These are phyloP conservation scores for Fusarium sp. DNA, from an alignment of 2,329 filamentous ascomycete genomes.

Conservation along the genomic window DNA sequence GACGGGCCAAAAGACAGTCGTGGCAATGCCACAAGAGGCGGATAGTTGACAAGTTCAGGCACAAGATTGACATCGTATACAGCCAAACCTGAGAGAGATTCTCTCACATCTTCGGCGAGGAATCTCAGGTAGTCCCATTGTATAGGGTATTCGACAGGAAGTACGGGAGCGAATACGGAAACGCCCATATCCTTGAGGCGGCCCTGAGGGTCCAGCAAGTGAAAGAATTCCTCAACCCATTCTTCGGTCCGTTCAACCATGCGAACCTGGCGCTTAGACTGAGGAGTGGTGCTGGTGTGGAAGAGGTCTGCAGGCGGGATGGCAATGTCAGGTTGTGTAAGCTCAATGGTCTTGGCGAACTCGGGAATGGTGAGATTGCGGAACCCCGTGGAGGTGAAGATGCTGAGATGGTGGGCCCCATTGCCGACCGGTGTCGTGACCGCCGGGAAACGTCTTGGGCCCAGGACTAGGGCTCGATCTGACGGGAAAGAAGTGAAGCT, in stretches of 20 bases:
- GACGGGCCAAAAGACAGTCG: slow-evolving; percentile 80
- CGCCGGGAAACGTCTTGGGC: slow-evolving; percentile 81
- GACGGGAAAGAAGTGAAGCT: slow-evolving; percentile 80
- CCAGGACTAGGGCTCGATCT: slow-evolving; percentile 76
- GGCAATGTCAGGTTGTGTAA: slow-evolving; percentile 82
- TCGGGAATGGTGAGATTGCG: slow-evolving; percentile 74
- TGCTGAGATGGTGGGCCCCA: slow-evolving; percentile 75
- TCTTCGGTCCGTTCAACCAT: slow-evolving; percentile 89
- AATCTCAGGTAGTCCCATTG: slow-evolving; percentile 85
- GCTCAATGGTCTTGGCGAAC: slow-evolving; percentile 74
- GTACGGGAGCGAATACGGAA: slow-evolving; percentile 72
- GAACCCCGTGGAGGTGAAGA: slow-evolving; percentile 91
- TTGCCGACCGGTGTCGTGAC: slow-evolving; percentile 79
- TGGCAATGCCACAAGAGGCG: slow-evolving; percentile 70
- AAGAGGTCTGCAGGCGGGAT: slow-evolving; percentile 81
- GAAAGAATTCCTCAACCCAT: slow-evolving; percentile 80
- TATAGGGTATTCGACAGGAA: slow-evolving; percentile 79
- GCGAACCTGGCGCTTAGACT: slow-evolving; percentile 79
- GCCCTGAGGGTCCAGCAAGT: slow-evolving; percentile 44
- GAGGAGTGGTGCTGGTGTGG: slow-evolving; percentile 61
- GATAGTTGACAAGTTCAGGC: slow-evolving; percentile 69
- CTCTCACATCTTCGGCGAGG: slow-evolving; percentile 72
- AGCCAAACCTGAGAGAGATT: slow-evolving; percentile 75
- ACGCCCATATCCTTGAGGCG: slow-evolving; percentile 46
- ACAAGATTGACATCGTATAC: slow-evolving; percentile 81